Percentiles rank a stretch among this genome's conserved stretches.
These are phyloP conservation scores for Fagopyrum homotropicum DNA, from an alignment of 148 eudicot genomes.

Conservation along the genomic window DNA sequence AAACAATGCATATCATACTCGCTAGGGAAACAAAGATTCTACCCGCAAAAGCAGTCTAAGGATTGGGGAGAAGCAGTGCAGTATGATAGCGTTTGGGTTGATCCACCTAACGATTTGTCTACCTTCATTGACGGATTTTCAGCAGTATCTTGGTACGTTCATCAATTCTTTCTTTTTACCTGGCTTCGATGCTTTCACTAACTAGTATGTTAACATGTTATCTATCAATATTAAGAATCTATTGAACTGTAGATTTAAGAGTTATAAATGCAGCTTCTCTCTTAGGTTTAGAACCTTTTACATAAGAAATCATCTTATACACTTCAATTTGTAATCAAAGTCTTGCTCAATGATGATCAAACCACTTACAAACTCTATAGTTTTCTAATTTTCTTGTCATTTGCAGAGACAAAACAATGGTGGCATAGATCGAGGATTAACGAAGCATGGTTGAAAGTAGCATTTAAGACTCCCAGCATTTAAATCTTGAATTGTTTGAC, in stretches of 20 bases:
- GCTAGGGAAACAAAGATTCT: conserved; percentile 49
- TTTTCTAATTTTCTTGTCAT: background rate
- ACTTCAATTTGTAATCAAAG: background rate
- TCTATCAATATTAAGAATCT: background rate
- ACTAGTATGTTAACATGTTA: background rate
- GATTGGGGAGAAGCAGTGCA: conserved; percentile 87
- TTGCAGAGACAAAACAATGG: background rate
- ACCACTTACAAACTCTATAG: background rate
- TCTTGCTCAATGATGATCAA: background rate
- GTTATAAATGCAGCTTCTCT: background rate
- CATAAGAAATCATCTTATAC: no score
- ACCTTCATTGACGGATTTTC: conserved; percentile 23
- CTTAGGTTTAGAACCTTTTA: background rate
- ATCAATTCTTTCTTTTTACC: no score
- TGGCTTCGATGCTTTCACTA: background rate
- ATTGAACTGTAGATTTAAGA: background rate
- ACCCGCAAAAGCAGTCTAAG: conserved; percentile 67
- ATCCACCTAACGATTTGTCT: conserved; percentile 53
- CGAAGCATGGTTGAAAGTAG: background rate
- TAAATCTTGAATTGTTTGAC: background rate
- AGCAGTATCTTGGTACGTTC: background rate
- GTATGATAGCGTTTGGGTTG: conserved; percentile 71
- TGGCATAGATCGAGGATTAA: background rate
- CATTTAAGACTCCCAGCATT: background rate
- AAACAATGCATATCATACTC: conserved; percentile 68